Conservation (phyloP, 352 stramenopile species). For the Pythium sp. region DNA sequence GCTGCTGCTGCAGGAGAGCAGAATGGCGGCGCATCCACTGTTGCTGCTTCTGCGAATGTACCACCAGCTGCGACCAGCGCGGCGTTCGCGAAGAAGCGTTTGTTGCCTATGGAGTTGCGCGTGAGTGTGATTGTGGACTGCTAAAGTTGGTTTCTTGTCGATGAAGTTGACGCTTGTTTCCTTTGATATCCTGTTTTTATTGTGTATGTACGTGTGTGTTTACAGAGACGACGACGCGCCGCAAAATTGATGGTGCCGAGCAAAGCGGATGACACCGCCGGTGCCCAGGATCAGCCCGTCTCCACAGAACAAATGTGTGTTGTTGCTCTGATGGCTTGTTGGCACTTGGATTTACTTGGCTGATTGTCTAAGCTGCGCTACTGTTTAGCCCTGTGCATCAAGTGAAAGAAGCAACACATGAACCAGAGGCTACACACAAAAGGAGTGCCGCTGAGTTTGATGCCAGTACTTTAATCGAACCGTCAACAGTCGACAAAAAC, state of each 20-base stretch:
- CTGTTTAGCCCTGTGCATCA: background rate
- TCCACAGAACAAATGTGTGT: background rate
- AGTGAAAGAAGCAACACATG: background rate
- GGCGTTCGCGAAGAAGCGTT: conserved; percentile 42
- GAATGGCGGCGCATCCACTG: background rate
- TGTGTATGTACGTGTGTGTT: background rate
- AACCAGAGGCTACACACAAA: background rate
- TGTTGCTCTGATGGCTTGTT: background rate
- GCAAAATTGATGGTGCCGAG: conserved; percentile 42
- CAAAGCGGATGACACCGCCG: background rate
- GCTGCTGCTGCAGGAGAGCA: background rate
- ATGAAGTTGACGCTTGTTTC: background rate
- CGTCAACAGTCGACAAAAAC: background rate
- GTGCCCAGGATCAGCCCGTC: background rate
- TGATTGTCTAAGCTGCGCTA: background rate
- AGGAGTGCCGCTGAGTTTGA: conserved; percentile 1
- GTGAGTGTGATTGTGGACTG: conserved; percentile 28
- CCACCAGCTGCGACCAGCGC: conserved; percentile 6
- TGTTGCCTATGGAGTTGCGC: conserved; percentile 71
- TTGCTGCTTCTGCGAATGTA: background rate
- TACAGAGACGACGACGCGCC: conserved; percentile 55
- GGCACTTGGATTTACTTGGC: background rate
- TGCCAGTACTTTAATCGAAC: background rate
- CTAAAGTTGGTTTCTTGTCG: background rate
- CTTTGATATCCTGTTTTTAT: background rate